These are phyloP conservation scores for Pyricularia sp. DNA, from an alignment of 2,329 filamentous ascomycete genomes.

Conservation along the genomic window DNA sequence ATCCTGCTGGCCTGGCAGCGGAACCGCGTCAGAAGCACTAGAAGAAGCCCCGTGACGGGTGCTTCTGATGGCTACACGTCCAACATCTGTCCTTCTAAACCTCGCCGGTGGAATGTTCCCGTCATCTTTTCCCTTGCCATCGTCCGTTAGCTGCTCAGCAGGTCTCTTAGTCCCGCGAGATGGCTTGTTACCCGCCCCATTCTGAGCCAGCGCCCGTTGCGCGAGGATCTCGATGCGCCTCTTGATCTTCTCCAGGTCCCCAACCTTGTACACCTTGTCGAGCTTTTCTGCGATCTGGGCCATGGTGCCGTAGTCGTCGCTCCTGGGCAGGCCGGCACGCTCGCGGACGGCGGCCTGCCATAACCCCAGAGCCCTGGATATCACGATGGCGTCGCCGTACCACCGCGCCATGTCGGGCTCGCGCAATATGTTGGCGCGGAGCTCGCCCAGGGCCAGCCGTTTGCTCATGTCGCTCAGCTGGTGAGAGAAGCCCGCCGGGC, in stretches of 20 bases:
- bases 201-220: not conserved
- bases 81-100: not conserved
- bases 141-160: not conserved
- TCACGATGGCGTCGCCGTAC: not conserved
- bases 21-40: too few species aligned
- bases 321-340: not conserved
- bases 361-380: not conserved
- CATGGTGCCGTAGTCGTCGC: not conserved
- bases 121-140: not conserved
- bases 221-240: not conserved
- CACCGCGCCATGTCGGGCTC: not conserved
- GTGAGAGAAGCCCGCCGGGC: not conserved
- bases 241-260: not conserved
- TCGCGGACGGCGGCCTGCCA: not conserved
- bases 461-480: not conserved
- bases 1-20: too few species aligned
- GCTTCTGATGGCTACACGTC: not conserved
- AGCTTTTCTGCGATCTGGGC: not conserved
- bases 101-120: not conserved
- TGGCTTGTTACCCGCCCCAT: not conserved
- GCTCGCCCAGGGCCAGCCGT: not conserved
- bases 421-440: not conserved
- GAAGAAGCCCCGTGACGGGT: too few species aligned
- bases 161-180: not conserved
- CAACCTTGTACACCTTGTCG: not conserved